These are phyloP conservation scores for Cytospora leucostoma DNA, from an alignment of 2,329 filamentous ascomycete genomes.

Conservation along the genomic window DNA sequence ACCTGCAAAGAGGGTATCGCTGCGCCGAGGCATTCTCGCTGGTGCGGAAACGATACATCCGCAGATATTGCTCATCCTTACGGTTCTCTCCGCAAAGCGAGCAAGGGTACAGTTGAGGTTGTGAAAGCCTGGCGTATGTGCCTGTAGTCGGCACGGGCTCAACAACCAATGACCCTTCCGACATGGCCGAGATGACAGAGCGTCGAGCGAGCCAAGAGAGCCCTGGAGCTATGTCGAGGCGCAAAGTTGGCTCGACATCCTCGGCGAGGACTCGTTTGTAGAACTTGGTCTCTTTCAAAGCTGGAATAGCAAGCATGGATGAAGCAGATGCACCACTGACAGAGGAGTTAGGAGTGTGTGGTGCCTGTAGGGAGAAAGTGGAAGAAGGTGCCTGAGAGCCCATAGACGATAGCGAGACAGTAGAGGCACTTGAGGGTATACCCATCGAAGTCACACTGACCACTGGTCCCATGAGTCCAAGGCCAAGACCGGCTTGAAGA, in stretches of 20 bases:
- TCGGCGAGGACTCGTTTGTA: slow-evolving; percentile 88
- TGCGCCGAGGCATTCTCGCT: slow-evolving; percentile 85
- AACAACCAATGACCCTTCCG: slow-evolving; percentile 82
- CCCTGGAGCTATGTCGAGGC: slow-evolving; percentile 85
- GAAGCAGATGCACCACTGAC: slow-evolving; percentile 47
- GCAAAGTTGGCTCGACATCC: slow-evolving; percentile 91
- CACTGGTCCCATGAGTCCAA: slow-evolving; percentile 51
- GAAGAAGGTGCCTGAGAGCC: slow-evolving; percentile 48
- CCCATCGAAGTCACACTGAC: slow-evolving; percentile 31
- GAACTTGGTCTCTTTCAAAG: slow-evolving; percentile 87
- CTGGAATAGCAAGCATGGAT: slow-evolving; percentile 48
- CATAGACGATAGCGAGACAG: slow-evolving; percentile 56
- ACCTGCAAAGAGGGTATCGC: slow-evolving; percentile 85
- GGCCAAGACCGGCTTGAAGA: slow-evolving; percentile 64
- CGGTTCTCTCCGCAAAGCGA: slow-evolving; percentile 85
- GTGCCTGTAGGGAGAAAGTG: slow-evolving; percentile 59
- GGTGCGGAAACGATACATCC: slow-evolving; percentile 85
- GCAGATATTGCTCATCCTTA: slow-evolving; percentile 68
- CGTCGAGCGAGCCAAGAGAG: slow-evolving; percentile 92
- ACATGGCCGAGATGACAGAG: slow-evolving; percentile 79
- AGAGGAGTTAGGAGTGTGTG: slow-evolving; percentile 57
- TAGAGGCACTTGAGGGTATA: slow-evolving; percentile 58
- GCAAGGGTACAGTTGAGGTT: slow-evolving; percentile 67
- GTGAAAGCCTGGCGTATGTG: slow-evolving; percentile 50
- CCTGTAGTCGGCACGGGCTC: slow-evolving; percentile 74